Conservation (phyloP, 495 filamentous ascomycete genomes). For the Neurospora cerealis region DNA sequence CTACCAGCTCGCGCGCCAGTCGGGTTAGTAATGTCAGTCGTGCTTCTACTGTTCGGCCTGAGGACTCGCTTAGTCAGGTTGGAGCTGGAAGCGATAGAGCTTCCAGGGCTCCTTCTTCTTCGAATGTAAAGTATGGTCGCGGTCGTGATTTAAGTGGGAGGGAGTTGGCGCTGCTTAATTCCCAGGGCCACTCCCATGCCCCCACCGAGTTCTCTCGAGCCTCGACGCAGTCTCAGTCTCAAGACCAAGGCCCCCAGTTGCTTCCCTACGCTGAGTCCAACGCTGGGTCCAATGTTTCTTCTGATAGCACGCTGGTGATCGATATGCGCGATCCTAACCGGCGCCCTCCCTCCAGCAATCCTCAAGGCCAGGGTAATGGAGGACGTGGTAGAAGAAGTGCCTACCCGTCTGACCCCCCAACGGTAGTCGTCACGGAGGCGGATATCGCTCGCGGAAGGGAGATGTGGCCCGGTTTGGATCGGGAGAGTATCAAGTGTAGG, state of each 20-base stretch:
- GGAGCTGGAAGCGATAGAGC: neutral
- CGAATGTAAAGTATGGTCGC: neutral
- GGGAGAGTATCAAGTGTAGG: neutral
- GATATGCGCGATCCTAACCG: neutral
- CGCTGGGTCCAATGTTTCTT: neutral
- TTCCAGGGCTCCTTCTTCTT: too few species aligned
- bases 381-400: neutral
- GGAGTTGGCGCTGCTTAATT: neutral
- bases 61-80: neutral
- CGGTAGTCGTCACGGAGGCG: neutral
- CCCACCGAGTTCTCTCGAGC: neutral
- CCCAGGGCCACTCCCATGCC: neutral
- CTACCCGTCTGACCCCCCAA: neutral
- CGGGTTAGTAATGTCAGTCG: neutral
- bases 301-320: neutral
- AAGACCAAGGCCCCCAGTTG: neutral
- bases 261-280: neutral
- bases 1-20: neutral
- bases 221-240: neutral
- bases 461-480: neutral
- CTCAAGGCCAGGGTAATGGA: neutral
- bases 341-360: neutral
- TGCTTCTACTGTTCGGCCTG: neutral
- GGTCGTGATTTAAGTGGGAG: neutral
- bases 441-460: neutral